A percentile compares a stretch with the other conserved stretches of the same genome.
These are phyloP conservation scores for Talaromyces sp. DNA, from an alignment of 2,329 filamentous ascomycete species.

Conservation along the genomic window DNA sequence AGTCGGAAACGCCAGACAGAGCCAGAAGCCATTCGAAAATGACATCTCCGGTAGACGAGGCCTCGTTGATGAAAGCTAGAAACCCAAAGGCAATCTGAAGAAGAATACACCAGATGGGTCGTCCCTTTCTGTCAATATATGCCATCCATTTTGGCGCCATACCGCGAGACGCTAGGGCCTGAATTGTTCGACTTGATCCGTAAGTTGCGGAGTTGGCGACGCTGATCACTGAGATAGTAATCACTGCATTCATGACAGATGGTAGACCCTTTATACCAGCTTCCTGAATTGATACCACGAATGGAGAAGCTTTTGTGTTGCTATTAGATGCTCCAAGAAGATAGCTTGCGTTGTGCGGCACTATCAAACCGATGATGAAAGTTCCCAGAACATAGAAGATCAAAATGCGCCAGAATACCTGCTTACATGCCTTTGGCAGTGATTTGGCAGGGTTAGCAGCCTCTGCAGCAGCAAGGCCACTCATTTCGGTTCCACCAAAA, in stretches of 20 bases:
- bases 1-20: constrained; percentile 63
- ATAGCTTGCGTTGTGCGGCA: constrained; percentile 42
- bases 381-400: constrained; percentile 54
- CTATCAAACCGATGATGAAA: constrained; percentile 50
- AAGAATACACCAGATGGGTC: constrained; percentile 47
- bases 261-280: constrained; percentile 64
- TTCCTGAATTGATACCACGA: constrained; percentile 66
- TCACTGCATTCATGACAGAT: constrained; percentile 68
- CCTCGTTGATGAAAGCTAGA: constrained; percentile 46
- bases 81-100: constrained; percentile 45
- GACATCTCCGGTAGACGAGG: constrained; percentile 46
- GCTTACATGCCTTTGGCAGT: constrained; percentile 52
- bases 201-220: constrained; percentile 64
- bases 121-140: constrained; percentile 51
- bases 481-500: constrained; percentile 59
- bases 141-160: constrained; percentile 50
- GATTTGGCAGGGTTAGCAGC: constrained; percentile 56
- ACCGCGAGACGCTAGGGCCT: constrained; percentile 53
- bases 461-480: constrained; percentile 58
- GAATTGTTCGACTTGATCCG: constrained; percentile 60
- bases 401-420: constrained; percentile 56
- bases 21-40: constrained; percentile 69
- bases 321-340: constrained; percentile 45
- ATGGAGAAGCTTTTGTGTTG: constrained; percentile 60
- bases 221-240: constrained; percentile 63